These are phyloP conservation scores for Pichia sp. DNA, from an alignment of 1,139 yeast species.

Conservation along the genomic window DNA sequence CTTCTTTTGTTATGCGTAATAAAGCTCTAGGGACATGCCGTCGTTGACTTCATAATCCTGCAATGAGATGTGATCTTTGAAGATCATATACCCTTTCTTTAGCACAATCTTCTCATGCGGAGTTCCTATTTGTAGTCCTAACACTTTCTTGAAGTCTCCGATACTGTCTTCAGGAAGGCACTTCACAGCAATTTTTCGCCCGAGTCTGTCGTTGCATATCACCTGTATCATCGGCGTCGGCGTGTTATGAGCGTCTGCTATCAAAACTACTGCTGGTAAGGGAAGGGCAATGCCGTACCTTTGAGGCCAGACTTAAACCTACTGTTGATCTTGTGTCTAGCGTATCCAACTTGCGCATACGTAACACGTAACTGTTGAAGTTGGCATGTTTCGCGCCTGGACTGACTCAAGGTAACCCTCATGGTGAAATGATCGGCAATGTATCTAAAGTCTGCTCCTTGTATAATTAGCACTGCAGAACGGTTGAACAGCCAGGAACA, in stretches of 20 bases:
- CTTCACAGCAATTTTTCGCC: slow-evolving; percentile 81
- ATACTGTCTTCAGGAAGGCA: slow-evolving; percentile 79
- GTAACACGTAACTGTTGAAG: too few species aligned
- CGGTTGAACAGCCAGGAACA: too few species aligned
- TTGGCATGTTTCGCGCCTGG: too few species aligned
- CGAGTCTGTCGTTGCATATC: slow-evolving; percentile 57
- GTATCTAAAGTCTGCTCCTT: too few species aligned
- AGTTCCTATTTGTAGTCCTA: slow-evolving; percentile 80
- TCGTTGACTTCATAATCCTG: slow-evolving; percentile 93
- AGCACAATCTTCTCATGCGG: slow-evolving; percentile 58
- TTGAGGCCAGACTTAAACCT: too few species aligned
- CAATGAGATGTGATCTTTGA: slow-evolving; percentile 81
- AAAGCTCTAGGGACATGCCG: slow-evolving; percentile 81
- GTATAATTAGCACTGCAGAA: too few species aligned
- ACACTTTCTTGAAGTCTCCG: slow-evolving; percentile 85
- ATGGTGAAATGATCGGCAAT: too few species aligned
- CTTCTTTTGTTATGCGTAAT: slow-evolving; percentile 46
- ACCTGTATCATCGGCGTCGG: slow-evolving; percentile 38
- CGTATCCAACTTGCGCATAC: too few species aligned
- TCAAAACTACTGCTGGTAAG: not conserved
- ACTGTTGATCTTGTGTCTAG: too few species aligned
- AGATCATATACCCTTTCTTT: slow-evolving; percentile 72
- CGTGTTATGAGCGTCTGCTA: not conserved
- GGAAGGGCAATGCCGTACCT: not conserved
- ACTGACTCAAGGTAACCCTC: too few species aligned